These are phyloP conservation scores for Pythium graminicola DNA, from an alignment of 352 stramenopile species.

Conservation along the genomic window DNA sequence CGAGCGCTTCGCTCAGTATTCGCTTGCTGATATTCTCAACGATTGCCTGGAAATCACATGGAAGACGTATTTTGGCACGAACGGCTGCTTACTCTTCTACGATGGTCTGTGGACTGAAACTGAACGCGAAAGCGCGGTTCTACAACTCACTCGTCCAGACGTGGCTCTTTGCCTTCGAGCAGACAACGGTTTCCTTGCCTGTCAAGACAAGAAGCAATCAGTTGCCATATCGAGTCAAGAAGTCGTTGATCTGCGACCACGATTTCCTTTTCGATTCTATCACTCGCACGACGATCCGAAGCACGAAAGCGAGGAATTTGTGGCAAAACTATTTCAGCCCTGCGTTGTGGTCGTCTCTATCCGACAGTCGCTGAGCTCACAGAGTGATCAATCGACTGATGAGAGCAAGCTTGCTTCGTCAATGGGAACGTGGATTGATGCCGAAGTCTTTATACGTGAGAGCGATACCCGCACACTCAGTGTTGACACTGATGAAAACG, in stretches of 20 bases:
- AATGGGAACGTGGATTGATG: background rate
- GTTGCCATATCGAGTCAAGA: background rate
- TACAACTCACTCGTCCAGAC: slow-evolving; percentile 10
- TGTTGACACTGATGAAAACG: background rate
- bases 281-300: background rate
- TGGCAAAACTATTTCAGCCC: slow-evolving; percentile 13
- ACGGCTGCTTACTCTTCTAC: slow-evolving; percentile 15
- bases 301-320: background rate
- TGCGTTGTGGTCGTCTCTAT: slow-evolving; percentile 10
- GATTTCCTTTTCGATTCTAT: slow-evolving; percentile 24
- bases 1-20: background rate
- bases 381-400: background rate
- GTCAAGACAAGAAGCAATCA: background rate
- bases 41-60: slow-evolving; percentile 10
- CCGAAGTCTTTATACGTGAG: slow-evolving; percentile 10
- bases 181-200: background rate
- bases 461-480: background rate
- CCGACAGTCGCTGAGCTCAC: background rate
- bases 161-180: slow-evolving; percentile 1
- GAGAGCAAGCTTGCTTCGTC: background rate
- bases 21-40: slow-evolving; percentile 13
- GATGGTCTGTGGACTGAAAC: slow-evolving; percentile 11
- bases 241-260: background rate
- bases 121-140: background rate
- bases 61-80: slow-evolving; percentile 26